Conservation (phyloP, 2,329 filamentous ascomycete genomes). For the Cercospora sp. region DNA sequence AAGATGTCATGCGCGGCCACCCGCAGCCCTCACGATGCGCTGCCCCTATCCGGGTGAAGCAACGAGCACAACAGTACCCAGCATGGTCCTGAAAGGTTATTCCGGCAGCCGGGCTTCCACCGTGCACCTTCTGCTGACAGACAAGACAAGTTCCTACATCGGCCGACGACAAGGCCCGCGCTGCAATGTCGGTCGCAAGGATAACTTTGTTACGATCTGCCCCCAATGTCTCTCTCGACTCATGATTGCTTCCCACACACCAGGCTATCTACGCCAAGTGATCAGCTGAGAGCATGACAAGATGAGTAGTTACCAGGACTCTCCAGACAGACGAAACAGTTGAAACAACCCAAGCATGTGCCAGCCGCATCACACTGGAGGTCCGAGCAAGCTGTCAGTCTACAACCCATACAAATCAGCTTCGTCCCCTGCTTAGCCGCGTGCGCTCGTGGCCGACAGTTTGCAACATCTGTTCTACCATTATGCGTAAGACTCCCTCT, state of each 20-base stretch:
- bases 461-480: not conserved
- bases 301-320: not conserved
- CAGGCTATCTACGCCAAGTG: not conserved
- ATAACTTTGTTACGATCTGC: not conserved
- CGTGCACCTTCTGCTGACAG: not conserved
- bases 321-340: not conserved
- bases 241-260: not conserved
- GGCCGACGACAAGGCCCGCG: not conserved
- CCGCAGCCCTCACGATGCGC: not conserved
- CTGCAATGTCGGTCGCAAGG: conserved; percentile 6
- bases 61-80: not conserved
- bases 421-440: not conserved
- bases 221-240: not conserved
- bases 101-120: not conserved
- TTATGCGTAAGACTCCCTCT: not conserved
- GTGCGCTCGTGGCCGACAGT: not conserved
- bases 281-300: not conserved
- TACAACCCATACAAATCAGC: not conserved
- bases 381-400: not conserved
- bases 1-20: not conserved
- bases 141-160: not conserved
- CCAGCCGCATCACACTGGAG: not conserved
- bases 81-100: not conserved
- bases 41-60: not conserved
- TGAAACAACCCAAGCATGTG: not conserved